Evolutionary conservation across 2,329 filamentous ascomycete genomes (phyloP).

Genomic region (Diaporthe capsici): DNA sequence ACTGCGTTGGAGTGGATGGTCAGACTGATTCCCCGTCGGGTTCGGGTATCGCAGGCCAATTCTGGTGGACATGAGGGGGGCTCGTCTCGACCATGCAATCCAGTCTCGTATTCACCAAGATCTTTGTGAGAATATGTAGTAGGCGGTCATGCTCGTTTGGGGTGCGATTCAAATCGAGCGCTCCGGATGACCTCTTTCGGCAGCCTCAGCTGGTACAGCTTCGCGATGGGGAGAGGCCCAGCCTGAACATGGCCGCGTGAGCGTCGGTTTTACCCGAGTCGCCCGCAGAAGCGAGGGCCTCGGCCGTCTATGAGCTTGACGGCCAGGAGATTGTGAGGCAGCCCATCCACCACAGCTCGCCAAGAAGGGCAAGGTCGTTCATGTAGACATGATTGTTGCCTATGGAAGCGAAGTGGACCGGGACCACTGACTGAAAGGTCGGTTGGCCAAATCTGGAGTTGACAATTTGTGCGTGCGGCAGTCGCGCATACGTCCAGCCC

Average conservation of each 20-base stretch:
- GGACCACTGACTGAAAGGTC: background rate
- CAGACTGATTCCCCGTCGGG: conserved; percentile 1
- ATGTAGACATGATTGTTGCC: background rate
- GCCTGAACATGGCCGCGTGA: background rate
- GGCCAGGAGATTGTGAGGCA: conserved; percentile 17
- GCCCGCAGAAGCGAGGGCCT: conserved; percentile 27
- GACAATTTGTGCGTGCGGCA: background rate
- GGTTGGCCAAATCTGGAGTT: background rate
- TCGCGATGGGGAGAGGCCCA: background rate
- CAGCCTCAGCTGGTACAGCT: background rate
- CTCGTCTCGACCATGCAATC: background rate
- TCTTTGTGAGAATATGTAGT: background rate
- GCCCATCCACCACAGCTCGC: background rate
- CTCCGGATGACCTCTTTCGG: background rate
- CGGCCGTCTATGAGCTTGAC: background rate
- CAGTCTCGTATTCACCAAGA: background rate
- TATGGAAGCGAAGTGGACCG: background rate
- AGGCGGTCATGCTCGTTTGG: background rate
- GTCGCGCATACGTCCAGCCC: background rate
- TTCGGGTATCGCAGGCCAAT: background rate
- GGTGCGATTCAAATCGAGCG: background rate
- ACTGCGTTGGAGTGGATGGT: conserved; percentile 9
- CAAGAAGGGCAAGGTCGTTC: background rate
- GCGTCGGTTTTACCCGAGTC: conserved; percentile 13
- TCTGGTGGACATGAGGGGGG: background rate